Evolutionary conservation across 2,329 filamentous ascomycete genomes (phyloP), one percentile per base, ranked within the genome.

Genomic region (Botryotinia globosa): DNA sequence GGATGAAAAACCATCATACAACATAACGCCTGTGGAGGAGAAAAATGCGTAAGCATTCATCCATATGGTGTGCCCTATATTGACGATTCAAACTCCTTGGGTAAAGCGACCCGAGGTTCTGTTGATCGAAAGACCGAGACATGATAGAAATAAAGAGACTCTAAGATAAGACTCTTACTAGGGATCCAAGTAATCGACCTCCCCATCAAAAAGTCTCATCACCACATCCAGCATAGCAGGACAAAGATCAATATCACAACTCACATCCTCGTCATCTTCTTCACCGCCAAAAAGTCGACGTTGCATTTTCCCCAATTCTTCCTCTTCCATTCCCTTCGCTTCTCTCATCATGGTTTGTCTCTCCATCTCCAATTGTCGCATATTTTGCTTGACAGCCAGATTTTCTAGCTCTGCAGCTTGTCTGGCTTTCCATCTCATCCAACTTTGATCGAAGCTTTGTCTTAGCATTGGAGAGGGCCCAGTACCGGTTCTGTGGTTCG

Each of bases 151-250:
- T 63, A 48, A 73, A 56, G 73, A 59, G 45, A 72, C 51, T 63
- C 56, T 69, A 70, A 74, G 72, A 70, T 56, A 66, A 69, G 42
- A 64, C 25, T 56, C 64, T 78, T 75, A 66, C 51, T 66, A 80
- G 72, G 79, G 79, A 76, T 80, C 78, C 67, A 77, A 76, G 58
- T 80, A 80, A 76, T 80, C 79, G 73, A 80, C 78, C 67, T 78
- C 79, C 34, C 79, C 79, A 20, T 65, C 63, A 71, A 80, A 80
- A 59, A 80, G 77, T 64, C 73, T 74, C 54, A 78, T 73, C 54
- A 81, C 76, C n/a, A 81, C 80, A 44, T 74, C 74, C 61, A 79
- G 74, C 79, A 81, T 81, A 59, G 74, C 73, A 54, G 73, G 74
- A 75, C 76, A 79, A 75, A 80, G 77, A 79, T 78, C 79, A 75